Conservation (phyloP, 2,329 filamentous ascomycete genomes). For the Colletotrichum horii region DNA sequence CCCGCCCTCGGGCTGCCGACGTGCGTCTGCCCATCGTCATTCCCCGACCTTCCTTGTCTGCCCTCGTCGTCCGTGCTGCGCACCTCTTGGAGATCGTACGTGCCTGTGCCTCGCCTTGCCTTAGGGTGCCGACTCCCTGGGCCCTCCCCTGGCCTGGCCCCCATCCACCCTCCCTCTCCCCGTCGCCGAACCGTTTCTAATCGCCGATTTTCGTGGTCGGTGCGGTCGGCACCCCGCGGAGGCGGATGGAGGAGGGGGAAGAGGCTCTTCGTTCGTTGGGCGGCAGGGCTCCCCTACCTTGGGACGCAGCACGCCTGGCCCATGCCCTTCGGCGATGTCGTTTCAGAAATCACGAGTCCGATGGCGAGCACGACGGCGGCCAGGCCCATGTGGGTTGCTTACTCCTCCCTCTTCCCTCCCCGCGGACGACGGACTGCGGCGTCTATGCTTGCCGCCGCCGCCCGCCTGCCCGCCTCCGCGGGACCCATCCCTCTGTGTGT, state of each 20-base stretch:
- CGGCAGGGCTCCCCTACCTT: not conserved
- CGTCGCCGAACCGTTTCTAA: not conserved
- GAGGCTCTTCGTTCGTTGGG: not conserved
- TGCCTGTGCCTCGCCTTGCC: not conserved
- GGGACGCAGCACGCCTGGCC: not conserved
- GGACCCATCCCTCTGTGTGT: not conserved
- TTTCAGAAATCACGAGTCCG: not conserved
- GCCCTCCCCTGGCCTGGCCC: not conserved
- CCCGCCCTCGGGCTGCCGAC: not conserved
- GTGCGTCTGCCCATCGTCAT: not conserved
- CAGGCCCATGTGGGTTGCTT: not conserved
- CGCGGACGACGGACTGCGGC: not conserved
- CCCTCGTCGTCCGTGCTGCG: not conserved
- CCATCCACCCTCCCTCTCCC: not conserved
- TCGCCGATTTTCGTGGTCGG: not conserved
- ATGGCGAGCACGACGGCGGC: not conserved
- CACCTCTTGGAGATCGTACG: not conserved
- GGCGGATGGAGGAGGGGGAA: not conserved
- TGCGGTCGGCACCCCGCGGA: not conserved
- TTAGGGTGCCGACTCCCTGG: not conserved
- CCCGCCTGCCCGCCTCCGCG: not conserved
- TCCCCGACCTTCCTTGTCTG: not conserved
- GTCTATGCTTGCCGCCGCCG: not conserved
- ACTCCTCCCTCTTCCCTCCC: not conserved
- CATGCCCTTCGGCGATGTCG: not conserved